Base-by-base conservation (phyloP, 768 basidiomycete genomes). In the Collybia sordida region DNA sequence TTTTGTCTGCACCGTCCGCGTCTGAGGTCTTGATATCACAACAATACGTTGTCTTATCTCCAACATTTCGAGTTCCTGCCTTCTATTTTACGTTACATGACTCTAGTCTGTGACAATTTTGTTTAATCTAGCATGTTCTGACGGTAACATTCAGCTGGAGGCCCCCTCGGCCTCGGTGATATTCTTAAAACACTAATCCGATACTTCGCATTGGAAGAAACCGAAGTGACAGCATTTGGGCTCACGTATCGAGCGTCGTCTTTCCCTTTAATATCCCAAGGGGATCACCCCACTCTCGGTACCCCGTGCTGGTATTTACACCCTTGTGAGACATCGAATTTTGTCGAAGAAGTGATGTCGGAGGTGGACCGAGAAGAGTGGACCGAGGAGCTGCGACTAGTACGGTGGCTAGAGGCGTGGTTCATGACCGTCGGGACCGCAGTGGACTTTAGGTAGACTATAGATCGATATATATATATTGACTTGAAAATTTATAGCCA, bases 231-330 rank as follows among this genome's bases (percentile, higher is more conserved):
- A 15, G 59, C 77, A 11, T 88, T 78, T 61, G 82, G 80, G 17
- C 64, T 90, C 36, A 76, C 76, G 19, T 65, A 70, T 7, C 73
- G 77, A 1, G 66, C 64, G 11, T 73, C 80, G 1, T 65, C 80
- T 4, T 88, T 93, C 59, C 90, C 93, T 8, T 65, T 94, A 18
- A 68, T 96, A 8, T 90, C 92, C 11, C 90, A 92, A 58, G 89
- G 89, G 7, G 93, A 96, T 50, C 93, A 95, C 59, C 93, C 92
- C 0, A 82, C 77, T 4, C 73, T 88, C 24, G 86, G 83, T 18
- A 81, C 72, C 2, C 84, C 86, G 7, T 85, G 82, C 48, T 96
- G 91, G 91, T 91, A 85, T 60, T 71, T 96, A 34, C 93, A 96
- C 63, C 93, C 93, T 8, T 96, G 93, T 63, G 84, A 90, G 64